A percentile compares a stretch with the other conserved stretches of the same genome.
Conservation (phyloP, 1,139 yeast genomes). For the Hansenula lynferdii region DNA sequence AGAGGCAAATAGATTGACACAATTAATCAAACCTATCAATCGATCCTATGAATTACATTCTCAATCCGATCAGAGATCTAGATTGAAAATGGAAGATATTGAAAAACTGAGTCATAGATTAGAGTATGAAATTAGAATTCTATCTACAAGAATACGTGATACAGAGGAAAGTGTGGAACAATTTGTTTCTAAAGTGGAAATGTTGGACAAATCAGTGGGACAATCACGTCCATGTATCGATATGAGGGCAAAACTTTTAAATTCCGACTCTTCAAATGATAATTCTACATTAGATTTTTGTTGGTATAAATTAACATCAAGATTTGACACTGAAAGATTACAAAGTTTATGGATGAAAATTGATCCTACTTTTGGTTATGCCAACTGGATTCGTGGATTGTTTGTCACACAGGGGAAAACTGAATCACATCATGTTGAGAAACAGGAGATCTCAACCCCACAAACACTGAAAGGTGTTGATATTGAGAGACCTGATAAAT, state of each 20-base stretch:
- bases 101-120: constrained; percentile 71
- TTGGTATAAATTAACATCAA: constrained; percentile 34
- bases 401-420: background rate
- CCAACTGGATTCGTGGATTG: constrained; percentile 27
- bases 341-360: constrained; percentile 39
- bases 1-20: constrained; percentile 25
- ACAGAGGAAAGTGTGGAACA: constrained; percentile 67
- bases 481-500: too few species aligned
- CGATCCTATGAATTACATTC: constrained; percentile 27
- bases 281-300: constrained; percentile 18
- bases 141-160: constrained; percentile 71
- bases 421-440: background rate
- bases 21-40: constrained; percentile 31
- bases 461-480: background rate
- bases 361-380: constrained; percentile 38
- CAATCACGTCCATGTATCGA: constrained; percentile 1
- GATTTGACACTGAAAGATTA: constrained; percentile 42
- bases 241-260: constrained; percentile 1
- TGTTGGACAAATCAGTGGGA: constrained; percentile 25
- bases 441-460: background rate
- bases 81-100: constrained; percentile 53
- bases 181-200: constrained; percentile 39
- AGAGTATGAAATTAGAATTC: constrained; percentile 71
- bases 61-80: constrained; percentile 32
- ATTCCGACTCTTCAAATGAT: constrained; percentile 3